Evolutionary conservation across 2,329 filamentous ascomycete genomes (phyloP), one percentile per base, ranked within the genome.

Genomic region (Xylaria sp.): DNA sequence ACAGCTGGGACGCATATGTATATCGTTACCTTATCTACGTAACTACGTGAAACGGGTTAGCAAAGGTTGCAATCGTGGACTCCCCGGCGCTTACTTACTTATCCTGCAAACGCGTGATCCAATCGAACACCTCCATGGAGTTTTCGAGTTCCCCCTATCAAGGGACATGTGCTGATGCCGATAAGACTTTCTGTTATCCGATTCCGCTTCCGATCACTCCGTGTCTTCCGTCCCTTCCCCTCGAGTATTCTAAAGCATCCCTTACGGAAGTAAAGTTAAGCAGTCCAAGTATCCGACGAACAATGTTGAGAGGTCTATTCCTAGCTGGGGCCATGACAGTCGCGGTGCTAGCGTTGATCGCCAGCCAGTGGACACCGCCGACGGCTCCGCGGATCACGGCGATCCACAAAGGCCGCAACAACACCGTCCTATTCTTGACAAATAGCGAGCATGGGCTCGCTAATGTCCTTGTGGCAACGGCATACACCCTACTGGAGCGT

Each of bases 371-470:
- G 65, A 39, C 53, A 1, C 18, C 60, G 8, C 59, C 60, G 13
- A 53, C 59, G 9, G 52, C 60, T 2, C 65, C 60, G 13, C 53
- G 30, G n/a, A 46, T 67, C 45, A 30, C 56, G 30, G 9, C 12
- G 3, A 39, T 63, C 30, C 53, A 23, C 23, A 23, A 55, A 41
- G 72, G 72, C 39, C 65, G 55, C 2, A 70, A 70, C 48, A 74
- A 74, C 41, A 70, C 67, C 1, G 69, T 66, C 23, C 60, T 74
- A 13, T 72, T 73, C 41, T 39, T 73, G 9, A 45, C 58, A 6
- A 73, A 71, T 15, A 63, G 25, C 25, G 73, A 73, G 45, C 50
- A 50, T 39, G 70, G 73, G 10, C 46, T 74, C 6, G 72, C 70
- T 8, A 73, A 72, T 58, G 68, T 73, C 2, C 50, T 65, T 6